Evolutionary conservation across 208 protist species (phyloP), one percentile per base, ranked within the genome.

Genomic region (Acanthamoeba healyi): DNA sequence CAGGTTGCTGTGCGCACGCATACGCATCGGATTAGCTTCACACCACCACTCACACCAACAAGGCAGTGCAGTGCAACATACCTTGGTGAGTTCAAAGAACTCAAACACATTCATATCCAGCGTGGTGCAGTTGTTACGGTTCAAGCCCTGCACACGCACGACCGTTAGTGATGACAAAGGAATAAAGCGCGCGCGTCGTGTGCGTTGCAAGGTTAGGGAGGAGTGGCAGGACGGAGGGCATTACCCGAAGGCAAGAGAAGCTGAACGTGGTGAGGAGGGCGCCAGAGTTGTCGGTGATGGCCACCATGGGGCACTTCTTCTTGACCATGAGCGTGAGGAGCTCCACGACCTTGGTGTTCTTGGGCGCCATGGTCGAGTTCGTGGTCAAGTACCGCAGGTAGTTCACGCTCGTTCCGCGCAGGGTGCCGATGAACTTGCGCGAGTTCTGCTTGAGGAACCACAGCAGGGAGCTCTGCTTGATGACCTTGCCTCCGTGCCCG

Each of bases 391-490:
- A 67, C 58, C 58, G 17, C 36, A 79, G 70, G 70, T 79, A 79
- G 38, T 79, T 79, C 36, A 79, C 70, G 36, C 70, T 79, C 14
- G 70, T 79, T 4, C 70, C 70, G 36, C 70, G 70, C 22, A 79
- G 70, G 29, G 70, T 79, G 70, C 12, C 29, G 10, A 79, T 79
- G 70, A 24, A 79, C 38, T 9, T 79, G 14, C 36, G 42, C 36
- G 70, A 49, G 70, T 79, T 79, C 70, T 79, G 70, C 38, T 79
- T 79, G 38, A 79, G 70, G 70, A 79, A 79, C 70, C 70, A 79
- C 19, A 79, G 36, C 17, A 79, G 70, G 32, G 70, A 79, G 70
- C 70, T 79, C 10, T 79, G 70, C 38, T 79, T 79, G 29, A 79
- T 38, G 32, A 46, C 70, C 38, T 79, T 79, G 12, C 70, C 70